phyloP scores from a whole-genome alignment of 768 basidiomycete genomes.

The Pleurotus salmoneostramineus region DNA sequence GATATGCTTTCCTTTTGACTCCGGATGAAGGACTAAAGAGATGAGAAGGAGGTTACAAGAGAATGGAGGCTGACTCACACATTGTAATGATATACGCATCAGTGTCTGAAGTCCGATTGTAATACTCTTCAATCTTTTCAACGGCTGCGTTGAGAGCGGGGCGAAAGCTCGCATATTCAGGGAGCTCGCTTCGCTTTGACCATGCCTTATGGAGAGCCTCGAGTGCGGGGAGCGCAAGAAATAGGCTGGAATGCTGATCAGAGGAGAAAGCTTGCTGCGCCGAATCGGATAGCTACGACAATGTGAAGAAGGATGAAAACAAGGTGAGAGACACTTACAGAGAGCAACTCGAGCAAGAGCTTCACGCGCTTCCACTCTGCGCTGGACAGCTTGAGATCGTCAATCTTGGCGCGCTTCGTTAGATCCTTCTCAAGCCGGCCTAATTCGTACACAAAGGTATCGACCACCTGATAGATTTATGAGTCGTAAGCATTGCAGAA shows the following conservation, averaged over 20 bases:
- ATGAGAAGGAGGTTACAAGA: too few species aligned
- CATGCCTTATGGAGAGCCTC: slow-evolving; percentile 25
- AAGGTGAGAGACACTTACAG: slow-evolving; percentile 12
- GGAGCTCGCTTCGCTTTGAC: slow-evolving; percentile 9
- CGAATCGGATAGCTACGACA: slow-evolving; percentile 20
- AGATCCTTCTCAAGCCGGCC: slow-evolving; percentile 17
- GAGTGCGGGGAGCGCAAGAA: slow-evolving; percentile 27
- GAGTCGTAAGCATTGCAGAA: background rate
- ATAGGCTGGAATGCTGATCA: slow-evolving; percentile 21
- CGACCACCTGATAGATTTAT: slow-evolving; percentile 8
- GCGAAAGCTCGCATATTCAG: slow-evolving; percentile 16
- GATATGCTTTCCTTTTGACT: slow-evolving; percentile 18
- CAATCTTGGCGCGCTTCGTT: slow-evolving; percentile 19
- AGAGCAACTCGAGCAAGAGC: slow-evolving; percentile 15
- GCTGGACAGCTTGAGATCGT: slow-evolving; percentile 12
- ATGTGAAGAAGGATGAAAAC: background rate
- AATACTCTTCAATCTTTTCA: slow-evolving; percentile 24
- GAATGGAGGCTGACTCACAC: slow-evolving; percentile 14
- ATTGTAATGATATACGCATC: slow-evolving; percentile 26
- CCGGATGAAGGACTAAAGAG: slow-evolving; percentile 19
- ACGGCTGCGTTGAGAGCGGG: slow-evolving; percentile 19
- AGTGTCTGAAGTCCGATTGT: slow-evolving; percentile 20
- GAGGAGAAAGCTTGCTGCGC: slow-evolving; percentile 30
- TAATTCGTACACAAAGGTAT: slow-evolving; percentile 21
- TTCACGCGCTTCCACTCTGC: slow-evolving; percentile 22